Conservation (phyloP, 768 basidiomycete genomes). For the Crassisporium funariophilum region DNA sequence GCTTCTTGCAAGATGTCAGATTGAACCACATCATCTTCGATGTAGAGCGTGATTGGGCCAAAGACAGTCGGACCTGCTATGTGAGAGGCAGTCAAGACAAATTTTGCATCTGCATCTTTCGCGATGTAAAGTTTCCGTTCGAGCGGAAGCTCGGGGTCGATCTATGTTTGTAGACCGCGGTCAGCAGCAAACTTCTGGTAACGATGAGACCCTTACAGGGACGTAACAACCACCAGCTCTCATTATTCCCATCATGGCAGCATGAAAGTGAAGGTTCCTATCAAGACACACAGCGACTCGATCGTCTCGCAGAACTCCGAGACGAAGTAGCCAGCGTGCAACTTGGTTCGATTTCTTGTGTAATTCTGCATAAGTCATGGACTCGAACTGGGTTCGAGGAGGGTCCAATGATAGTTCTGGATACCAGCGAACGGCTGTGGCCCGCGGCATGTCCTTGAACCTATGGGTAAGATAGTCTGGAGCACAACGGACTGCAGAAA, state of each 20-base stretch:
- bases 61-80: constrained; percentile 24
- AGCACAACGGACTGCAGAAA: constrained; percentile 22
- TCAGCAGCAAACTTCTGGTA: background rate
- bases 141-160: constrained; percentile 50
- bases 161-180: constrained; percentile 29
- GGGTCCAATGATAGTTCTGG: constrained; percentile 26
- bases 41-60: constrained; percentile 23
- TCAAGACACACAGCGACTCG: constrained; percentile 48
- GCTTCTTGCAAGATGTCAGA: constrained; percentile 29
- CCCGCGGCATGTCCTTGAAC: constrained; percentile 24
- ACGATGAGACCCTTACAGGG: constrained; percentile 34
- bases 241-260: constrained; percentile 44
- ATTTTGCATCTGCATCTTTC: constrained; percentile 40
- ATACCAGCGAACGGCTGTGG: constrained; percentile 32
- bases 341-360: constrained; percentile 40
- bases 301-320: constrained; percentile 38
- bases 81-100: constrained; percentile 38
- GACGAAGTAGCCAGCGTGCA: constrained; percentile 41
- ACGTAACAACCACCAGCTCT: constrained; percentile 55
- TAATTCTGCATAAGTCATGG: constrained; percentile 39
- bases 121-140: constrained; percentile 50
- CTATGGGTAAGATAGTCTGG: constrained; percentile 31
- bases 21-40: constrained; percentile 26
- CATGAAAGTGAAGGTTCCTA: constrained; percentile 43
- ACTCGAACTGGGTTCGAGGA: constrained; percentile 18